Conservation (phyloP, 352 stramenopile genomes). For the Pythium periplocum region DNA sequence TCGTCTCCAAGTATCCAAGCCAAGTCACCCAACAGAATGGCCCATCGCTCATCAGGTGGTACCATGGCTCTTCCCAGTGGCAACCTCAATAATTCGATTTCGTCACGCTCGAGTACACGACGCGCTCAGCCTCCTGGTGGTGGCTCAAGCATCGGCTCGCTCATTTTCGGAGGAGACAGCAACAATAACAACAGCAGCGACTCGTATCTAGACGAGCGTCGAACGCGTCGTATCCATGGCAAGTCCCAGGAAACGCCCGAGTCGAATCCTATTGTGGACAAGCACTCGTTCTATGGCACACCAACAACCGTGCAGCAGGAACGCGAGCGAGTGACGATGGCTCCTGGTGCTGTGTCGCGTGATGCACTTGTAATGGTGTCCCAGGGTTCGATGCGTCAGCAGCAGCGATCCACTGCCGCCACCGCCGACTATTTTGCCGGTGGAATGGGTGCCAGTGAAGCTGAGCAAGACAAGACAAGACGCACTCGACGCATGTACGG, state of each 20-base stretch:
- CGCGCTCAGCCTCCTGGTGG: constrained; percentile 41
- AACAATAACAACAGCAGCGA: constrained; percentile 16
- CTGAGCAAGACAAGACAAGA: constrained; percentile 19
- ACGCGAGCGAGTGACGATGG: constrained; percentile 31
- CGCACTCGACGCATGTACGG: constrained; percentile 47
- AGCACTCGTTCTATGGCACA: constrained; percentile 41
- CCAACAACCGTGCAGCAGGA: constrained; percentile 27
- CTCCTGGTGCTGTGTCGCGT: constrained; percentile 30
- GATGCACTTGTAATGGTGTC: constrained; percentile 21
- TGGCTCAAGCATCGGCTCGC: constrained; percentile 36
- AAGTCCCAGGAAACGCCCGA: constrained; percentile 26
- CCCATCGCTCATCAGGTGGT: constrained; percentile 19
- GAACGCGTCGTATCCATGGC: constrained; percentile 28
- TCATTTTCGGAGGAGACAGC: constrained; percentile 33
- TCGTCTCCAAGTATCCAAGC: too few relatives aligned
- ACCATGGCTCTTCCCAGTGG: constrained; percentile 5
- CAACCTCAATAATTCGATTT: constrained; percentile 49
- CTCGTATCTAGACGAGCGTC: constrained; percentile 52
- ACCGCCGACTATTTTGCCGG: constrained; percentile 36
- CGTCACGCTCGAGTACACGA: constrained; percentile 38
- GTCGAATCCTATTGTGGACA: constrained; percentile 29
- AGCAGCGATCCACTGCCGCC: constrained; percentile 3
- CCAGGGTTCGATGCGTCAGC: constrained; percentile 15
- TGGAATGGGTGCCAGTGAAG: constrained; percentile 26
- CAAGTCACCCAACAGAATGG: constrained; percentile 8